Evolutionary conservation across 768 basidiomycete species (phyloP), one percentile per base, ranked within the genome.

Genomic region (Cystoderma amianthinum): DNA sequence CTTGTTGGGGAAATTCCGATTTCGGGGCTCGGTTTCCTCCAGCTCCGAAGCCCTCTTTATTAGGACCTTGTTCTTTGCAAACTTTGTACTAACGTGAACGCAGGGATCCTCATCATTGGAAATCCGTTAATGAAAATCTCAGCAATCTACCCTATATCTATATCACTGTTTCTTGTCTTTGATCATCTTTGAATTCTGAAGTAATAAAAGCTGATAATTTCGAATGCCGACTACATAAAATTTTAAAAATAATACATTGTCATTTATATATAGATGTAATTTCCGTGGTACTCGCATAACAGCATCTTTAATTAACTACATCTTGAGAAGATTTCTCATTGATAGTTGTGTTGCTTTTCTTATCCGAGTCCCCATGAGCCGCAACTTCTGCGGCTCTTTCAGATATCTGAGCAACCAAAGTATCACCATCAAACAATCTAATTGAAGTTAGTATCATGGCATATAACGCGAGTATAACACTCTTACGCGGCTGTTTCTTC

Each of bases 401-500:
- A 3, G 56, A 28, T n/a, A 73, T 63, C 39, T 47, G 50, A 9
- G 60, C 50, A 18, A 71, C 47, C 9, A 63, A 65, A 3, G 74
- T 72, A 19, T 78, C 69, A 28, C 77, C 78, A 49, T 82, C 79
- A 61, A 82, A 82, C 39, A 81, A 39, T 5, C 59, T 62, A 22
- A 17, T 22, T 16, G 37, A 12, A 15, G 7, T 47, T 33, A 48
- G 32, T n/a, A 44, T 38, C 36, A 11, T 35, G 32, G 18, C 30
- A 7, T 18, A 34, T 24, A 16, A 19, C 6, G 9, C 16, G 3
- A 32, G 6, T 12, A 15, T 1, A 18, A 11, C 36, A 38, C 32
- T 28, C 55, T 48, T 45, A 61, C 48, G 67, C 76, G 20, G 78
- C 74, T 16, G 79, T 81, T 63, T 82, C 80, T 53, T 82, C 78